Percentiles rank a stretch among this genome's conserved stretches.
These are phyloP conservation scores for Clavariopsis aquatica DNA, from an alignment of 495 filamentous ascomycete species.

Conservation along the genomic window DNA sequence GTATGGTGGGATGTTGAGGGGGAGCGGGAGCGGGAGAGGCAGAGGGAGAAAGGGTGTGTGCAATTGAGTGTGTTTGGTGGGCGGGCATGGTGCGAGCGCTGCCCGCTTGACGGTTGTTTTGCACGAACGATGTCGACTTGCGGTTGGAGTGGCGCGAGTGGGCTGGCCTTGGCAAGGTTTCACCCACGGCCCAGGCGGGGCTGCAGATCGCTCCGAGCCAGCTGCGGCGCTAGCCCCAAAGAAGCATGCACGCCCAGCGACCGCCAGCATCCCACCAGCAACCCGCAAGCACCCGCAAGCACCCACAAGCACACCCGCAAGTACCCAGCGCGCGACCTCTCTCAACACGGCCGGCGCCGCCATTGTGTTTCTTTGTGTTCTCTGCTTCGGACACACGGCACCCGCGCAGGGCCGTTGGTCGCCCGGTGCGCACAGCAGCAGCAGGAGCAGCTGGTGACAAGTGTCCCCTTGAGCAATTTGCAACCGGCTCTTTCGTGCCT, in stretches of 20 bases:
- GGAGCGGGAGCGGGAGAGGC: too few relatives aligned
- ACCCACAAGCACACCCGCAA: too few relatives aligned
- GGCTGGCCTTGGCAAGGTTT: constrained; percentile 25
- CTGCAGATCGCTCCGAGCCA: constrained; percentile 18
- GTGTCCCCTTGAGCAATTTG: not conserved
- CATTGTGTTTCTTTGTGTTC: not conserved
- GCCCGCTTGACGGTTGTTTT: constrained; percentile 12
- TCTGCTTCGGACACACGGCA: constrained; percentile 9
- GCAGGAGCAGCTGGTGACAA: not conserved
- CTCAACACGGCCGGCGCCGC: constrained; percentile 1
- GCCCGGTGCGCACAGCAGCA: too few relatives aligned
- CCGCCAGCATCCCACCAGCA: not conserved
- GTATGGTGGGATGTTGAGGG: too few relatives aligned
- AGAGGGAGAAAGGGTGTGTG: constrained; percentile 15
- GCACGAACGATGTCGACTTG: constrained; percentile 16
- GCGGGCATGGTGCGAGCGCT: not conserved
- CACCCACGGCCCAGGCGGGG: constrained; percentile 5
- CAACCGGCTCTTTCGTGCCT: not conserved
- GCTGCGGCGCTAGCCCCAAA: constrained; percentile 9
- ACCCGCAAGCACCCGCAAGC: too few relatives aligned
- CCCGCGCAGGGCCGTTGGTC: not conserved
- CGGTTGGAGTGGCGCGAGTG: not conserved
- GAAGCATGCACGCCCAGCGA: constrained; percentile 13
- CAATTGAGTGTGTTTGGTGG: constrained; percentile 12
- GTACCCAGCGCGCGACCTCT: too few relatives aligned